A percentile compares a stretch with the other conserved stretches of the same genome.
Conservation (phyloP, 257 asterid genomes). For the Schizonepeta tenuifolia region DNA sequence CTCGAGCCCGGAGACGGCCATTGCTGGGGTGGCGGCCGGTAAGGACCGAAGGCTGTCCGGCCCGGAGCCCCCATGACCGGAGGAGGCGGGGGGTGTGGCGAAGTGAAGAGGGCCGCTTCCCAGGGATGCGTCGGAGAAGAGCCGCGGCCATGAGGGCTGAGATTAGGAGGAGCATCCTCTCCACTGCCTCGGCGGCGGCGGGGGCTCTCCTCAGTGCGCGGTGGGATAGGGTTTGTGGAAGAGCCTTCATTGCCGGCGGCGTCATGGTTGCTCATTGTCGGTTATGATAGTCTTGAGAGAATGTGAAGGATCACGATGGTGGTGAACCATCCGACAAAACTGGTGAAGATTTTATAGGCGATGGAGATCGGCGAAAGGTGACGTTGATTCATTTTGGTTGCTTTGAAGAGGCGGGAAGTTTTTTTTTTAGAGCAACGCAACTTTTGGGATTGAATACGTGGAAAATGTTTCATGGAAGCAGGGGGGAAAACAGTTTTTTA, state of each 20-base stretch:
- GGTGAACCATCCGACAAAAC: neutral
- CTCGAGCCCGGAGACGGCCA: neutral
- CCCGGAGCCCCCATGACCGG: conserved; percentile 37
- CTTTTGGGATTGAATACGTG: neutral
- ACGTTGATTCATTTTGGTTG: conserved; percentile 23
- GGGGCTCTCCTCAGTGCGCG: neutral
- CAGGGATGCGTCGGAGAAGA: neutral
- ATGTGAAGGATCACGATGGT: too few species aligned
- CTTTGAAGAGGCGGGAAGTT: neutral
- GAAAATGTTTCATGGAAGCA: neutral
- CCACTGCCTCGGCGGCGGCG: conserved; percentile 8
- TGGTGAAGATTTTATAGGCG: conserved; percentile 17
- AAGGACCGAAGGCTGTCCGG: conserved; percentile 27
- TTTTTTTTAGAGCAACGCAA: neutral
- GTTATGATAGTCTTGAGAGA: too few species aligned
- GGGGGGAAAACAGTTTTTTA: too few species aligned
- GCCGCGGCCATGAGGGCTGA: conserved; percentile 11
- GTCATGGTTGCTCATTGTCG: neutral
- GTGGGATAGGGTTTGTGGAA: conserved; percentile 6
- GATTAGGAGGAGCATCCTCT: neutral
- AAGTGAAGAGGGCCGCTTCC: neutral
- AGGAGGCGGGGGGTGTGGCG: neutral
- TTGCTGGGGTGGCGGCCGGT: neutral
- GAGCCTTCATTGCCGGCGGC: neutral
- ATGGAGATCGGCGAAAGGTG: conserved; percentile 17